These are phyloP conservation scores for Blastocystis sp. DNA, from an alignment of 352 stramenopile species.

Conservation along the genomic window DNA sequence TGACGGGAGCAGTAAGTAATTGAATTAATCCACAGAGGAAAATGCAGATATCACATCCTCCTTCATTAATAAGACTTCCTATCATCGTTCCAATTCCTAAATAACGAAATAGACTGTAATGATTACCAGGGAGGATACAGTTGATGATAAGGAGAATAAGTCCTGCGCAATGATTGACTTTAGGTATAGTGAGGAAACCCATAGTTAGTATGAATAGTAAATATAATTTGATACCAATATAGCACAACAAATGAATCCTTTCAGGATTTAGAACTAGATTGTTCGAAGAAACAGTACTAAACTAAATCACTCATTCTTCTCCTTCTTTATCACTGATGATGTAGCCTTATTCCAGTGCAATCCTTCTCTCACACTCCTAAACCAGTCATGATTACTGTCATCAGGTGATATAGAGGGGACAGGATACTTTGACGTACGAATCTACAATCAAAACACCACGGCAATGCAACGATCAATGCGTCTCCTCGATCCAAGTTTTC, in stretches of 20 bases:
- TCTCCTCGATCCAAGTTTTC: constrained; percentile 78
- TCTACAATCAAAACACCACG: not conserved
- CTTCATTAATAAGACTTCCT: not conserved
- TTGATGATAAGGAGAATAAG: constrained; percentile 55
- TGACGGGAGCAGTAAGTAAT: constrained; percentile 35
- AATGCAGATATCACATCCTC: constrained; percentile 42
- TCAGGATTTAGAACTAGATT: not conserved
- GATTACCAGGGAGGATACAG: constrained; percentile 16
- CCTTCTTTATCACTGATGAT: constrained; percentile 61
- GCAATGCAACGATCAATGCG: constrained; percentile 74
- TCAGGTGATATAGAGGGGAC: constrained; percentile 77
- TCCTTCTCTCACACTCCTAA: constrained; percentile 81
- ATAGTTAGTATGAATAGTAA: constrained; percentile 1
- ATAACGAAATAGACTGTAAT: not conserved
- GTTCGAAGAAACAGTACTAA: not conserved
- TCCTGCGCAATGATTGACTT: constrained; percentile 52
- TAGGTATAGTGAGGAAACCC: constrained; percentile 53
- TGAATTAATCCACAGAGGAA: constrained; percentile 38
- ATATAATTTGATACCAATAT: not conserved
- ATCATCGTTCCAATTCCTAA: constrained; percentile 56
- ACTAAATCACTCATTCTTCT: not conserved
- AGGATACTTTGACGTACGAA: constrained; percentile 72
- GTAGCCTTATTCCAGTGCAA: constrained; percentile 82
- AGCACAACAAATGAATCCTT: no score
- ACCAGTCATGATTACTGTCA: constrained; percentile 84